These are phyloP conservation scores for Neonectria ditissima DNA, from an alignment of 2,329 filamentous ascomycete genomes.

Conservation along the genomic window DNA sequence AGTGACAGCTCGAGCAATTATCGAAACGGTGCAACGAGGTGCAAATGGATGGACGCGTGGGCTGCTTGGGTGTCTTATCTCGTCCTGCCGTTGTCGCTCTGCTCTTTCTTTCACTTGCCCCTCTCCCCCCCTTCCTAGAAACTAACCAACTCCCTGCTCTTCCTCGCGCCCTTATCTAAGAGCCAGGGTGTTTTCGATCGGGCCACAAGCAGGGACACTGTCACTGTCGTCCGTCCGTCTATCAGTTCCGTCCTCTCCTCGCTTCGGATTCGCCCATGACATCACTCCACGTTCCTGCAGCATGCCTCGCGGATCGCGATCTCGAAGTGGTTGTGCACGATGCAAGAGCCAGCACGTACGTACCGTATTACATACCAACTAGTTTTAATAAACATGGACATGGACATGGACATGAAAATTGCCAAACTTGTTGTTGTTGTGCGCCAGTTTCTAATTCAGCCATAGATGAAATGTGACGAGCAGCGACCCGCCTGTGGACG, in stretches of 20 bases:
- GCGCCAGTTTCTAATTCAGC: neutral
- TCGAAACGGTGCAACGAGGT: neutral
- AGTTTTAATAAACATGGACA: neutral
- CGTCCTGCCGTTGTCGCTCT: slow-evolving; percentile 1
- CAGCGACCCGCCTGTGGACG: slow-evolving; percentile 26
- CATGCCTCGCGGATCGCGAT: slow-evolving; percentile 20
- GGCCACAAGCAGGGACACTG: neutral
- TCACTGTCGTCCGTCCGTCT: too few relatives aligned
- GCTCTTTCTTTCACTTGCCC: neutral
- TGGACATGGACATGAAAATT: neutral
- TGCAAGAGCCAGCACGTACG: slow-evolving; percentile 32
- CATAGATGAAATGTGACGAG: slow-evolving; percentile 32
- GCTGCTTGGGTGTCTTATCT: neutral
- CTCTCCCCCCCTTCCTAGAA: neutral
- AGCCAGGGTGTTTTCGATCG: neutral
- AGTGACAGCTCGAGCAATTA: slow-evolving; percentile 13
- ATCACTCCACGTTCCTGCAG: slow-evolving; percentile 1
- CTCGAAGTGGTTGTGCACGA: slow-evolving; percentile 26
- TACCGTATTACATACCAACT: neutral
- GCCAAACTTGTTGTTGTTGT: neutral
- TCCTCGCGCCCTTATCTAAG: slow-evolving; percentile 1
- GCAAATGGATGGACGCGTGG: neutral
- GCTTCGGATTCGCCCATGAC: slow-evolving; percentile 4
- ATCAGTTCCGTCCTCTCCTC: neutral
- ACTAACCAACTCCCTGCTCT: too few relatives aligned